phyloP scores from a whole-genome alignment of 352 stramenopile genomes.

The Globisporangium parvum region DNA sequence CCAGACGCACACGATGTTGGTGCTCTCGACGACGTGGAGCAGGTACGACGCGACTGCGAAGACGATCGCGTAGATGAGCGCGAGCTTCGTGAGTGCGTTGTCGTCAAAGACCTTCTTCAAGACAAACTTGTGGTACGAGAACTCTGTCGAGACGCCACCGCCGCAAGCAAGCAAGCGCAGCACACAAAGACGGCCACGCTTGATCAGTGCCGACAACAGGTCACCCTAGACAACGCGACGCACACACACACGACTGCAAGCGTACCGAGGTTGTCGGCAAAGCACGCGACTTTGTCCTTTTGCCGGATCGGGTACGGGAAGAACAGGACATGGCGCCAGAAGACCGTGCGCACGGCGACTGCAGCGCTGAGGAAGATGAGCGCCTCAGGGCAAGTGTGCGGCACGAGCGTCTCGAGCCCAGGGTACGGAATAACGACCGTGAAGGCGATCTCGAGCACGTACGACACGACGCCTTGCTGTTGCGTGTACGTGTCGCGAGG shows the following conservation, averaged over 20 bases:
- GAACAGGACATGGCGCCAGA: slow-evolving; percentile 52
- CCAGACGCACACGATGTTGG: slow-evolving; percentile 35
- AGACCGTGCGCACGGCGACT: slow-evolving; percentile 33
- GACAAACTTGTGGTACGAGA: slow-evolving; percentile 62
- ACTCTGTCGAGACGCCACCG: slow-evolving; percentile 23
- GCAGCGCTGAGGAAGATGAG: slow-evolving; percentile 43
- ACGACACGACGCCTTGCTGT: slow-evolving; percentile 13
- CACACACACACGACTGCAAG: background rate
- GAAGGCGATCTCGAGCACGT: slow-evolving; percentile 30
- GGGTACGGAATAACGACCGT: slow-evolving; percentile 46
- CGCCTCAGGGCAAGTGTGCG: slow-evolving; percentile 2
- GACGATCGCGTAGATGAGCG: slow-evolving; percentile 17
- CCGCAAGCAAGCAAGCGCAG: background rate
- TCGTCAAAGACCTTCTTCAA: slow-evolving; percentile 73
- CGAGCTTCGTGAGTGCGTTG: slow-evolving; percentile 36
- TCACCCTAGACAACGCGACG: background rate
- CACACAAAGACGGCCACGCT: background rate
- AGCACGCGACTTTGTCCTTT: slow-evolving; percentile 56
- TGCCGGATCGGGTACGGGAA: slow-evolving; percentile 66
- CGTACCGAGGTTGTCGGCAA: slow-evolving; percentile 48
- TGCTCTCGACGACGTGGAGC: slow-evolving; percentile 40
- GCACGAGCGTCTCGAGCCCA: slow-evolving; percentile 27
- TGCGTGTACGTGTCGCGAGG: background rate
- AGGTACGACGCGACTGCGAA: slow-evolving; percentile 32
- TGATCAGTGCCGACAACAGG: background rate